Percentiles rank a stretch among this genome's conserved stretches.
Conservation (phyloP, 306 rosid species). For the cucumber (Cucumis sativus) region Cucumber_9930_V3 NC_026661.2:19731501-19732000, state of each 20-base stretch:
- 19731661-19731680: neutral
- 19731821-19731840: slow-evolving; percentile 70
- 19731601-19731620: neutral
- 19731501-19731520: neutral
- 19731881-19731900: slow-evolving; percentile 74
- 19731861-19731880: slow-evolving; percentile 61
- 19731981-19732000: slow-evolving; percentile 62
- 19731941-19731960: slow-evolving; percentile 74
- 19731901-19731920: slow-evolving; percentile 32
- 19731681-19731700: neutral
- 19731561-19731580: neutral
- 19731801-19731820: slow-evolving; percentile 71
- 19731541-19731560: neutral
- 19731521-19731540: neutral
- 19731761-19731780: slow-evolving; percentile 81
- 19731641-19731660: neutral
- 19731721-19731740: slow-evolving; percentile 74
- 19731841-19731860: slow-evolving; percentile 66
- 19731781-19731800: slow-evolving; percentile 84
- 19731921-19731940: slow-evolving; percentile 64
- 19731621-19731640: too few species aligned
- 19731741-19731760: slow-evolving; percentile 54
- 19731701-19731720: slow-evolving; percentile 56
- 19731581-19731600: neutral
- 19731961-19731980: slow-evolving; percentile 52